Percentiles rank a stretch among this genome's conserved stretches.
These are phyloP conservation scores for Tolypocladium tropicale DNA, from an alignment of 2,329 filamentous ascomycete genomes.

Conservation along the genomic window DNA sequence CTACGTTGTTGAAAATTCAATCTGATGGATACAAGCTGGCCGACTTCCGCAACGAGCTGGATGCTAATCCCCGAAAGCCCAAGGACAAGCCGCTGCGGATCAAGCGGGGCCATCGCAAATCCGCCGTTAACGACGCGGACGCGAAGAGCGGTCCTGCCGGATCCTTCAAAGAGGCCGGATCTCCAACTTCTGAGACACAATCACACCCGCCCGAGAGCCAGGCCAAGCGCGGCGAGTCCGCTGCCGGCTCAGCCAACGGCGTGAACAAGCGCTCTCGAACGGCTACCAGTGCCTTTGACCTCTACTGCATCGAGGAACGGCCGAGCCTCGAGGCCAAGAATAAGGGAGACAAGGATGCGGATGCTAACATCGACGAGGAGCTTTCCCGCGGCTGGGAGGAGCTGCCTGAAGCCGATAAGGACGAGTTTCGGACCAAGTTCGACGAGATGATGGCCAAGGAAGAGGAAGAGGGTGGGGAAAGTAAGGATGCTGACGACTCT, in stretches of 20 bases:
- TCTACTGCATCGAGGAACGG: conserved; percentile 42
- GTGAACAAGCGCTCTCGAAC: conserved; percentile 29
- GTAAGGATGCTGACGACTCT: conserved; percentile 13
- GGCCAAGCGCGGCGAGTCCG: conserved; percentile 12
- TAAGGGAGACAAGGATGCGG: conserved; percentile 23
- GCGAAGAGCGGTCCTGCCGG: conserved; percentile 26
- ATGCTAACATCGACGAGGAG: conserved; percentile 40
- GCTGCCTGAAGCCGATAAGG: conserved; percentile 36
- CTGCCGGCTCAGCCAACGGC: conserved; percentile 24
- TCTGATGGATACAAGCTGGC: conserved; percentile 21
- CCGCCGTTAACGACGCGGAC: conserved; percentile 36
- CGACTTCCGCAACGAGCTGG: conserved; percentile 20
- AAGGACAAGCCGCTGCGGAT: conserved; percentile 69
- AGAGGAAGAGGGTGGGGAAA: conserved; percentile 8
- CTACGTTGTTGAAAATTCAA: conserved; percentile 20
- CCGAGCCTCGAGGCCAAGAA: conserved; percentile 32
- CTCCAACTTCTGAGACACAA: conserved; percentile 39
- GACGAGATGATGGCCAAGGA: conserved; percentile 14
- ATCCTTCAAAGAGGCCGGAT: conserved; percentile 35
- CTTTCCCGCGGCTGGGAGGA: conserved; percentile 45
- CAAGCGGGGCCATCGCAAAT: conserved; percentile 61
- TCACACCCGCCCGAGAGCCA: conserved; percentile 19
- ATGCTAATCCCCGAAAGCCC: conserved; percentile 42
- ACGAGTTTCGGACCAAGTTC: conserved; percentile 32
- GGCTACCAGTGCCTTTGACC: conserved; percentile 39